Evolutionary conservation across 768 basidiomycete genomes (phyloP).

Genomic region (Phaeolepiota aurea): DNA sequence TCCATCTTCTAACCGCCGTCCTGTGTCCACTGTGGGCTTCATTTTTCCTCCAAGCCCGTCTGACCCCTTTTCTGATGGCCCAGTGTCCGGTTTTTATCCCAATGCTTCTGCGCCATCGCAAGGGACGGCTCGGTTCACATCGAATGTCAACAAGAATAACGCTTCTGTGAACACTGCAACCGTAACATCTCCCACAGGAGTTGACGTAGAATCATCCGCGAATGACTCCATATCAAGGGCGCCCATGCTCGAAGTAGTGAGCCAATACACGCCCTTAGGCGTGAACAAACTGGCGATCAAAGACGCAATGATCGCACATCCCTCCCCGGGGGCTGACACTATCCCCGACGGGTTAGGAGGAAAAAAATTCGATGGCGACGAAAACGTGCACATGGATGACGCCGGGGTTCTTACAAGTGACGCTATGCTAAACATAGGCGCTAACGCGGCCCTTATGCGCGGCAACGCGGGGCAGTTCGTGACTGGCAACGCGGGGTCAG

Average conservation of each 20-base stretch:
- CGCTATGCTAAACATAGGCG: not conserved
- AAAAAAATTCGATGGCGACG: not conserved
- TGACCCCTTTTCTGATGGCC: not conserved
- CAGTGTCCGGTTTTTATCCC: not conserved
- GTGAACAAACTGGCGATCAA: not conserved
- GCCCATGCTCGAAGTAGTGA: not conserved
- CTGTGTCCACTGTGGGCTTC: conserved; percentile 9
- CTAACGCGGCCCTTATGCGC: not conserved
- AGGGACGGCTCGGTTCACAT: too few relatives aligned
- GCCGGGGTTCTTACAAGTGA: not conserved
- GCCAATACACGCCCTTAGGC: not conserved
- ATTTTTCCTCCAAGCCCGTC: conserved; percentile 25
- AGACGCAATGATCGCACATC: not conserved
- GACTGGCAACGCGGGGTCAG: not conserved
- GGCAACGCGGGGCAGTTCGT: not conserved
- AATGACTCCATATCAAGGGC: not conserved
- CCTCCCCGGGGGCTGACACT: not conserved
- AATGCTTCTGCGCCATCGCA: not conserved
- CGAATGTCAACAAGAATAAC: too few relatives aligned
- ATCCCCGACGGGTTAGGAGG: not conserved
- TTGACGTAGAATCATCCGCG: not conserved
- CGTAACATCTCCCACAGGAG: too few relatives aligned
- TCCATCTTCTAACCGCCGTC: not conserved
- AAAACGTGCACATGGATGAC: not conserved
- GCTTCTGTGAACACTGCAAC: too few relatives aligned